A percentile compares a stretch with the other conserved stretches of the same genome.
phyloP scores from a whole-genome alignment of 805 yeast genomes.

The Wickerhamiella hasegawae region DNA sequence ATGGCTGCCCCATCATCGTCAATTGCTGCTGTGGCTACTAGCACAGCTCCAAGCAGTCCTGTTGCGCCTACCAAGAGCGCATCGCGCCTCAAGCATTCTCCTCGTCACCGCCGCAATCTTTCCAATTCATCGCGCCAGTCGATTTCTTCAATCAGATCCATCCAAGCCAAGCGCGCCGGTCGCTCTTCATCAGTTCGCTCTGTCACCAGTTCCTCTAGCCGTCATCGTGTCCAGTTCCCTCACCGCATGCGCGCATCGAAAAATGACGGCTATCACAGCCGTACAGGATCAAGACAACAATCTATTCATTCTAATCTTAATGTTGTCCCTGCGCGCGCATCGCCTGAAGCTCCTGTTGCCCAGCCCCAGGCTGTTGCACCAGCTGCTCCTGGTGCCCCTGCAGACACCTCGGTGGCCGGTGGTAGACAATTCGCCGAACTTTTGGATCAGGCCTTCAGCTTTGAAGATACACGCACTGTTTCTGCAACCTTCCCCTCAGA shows the following conservation, averaged over 20 bases:
- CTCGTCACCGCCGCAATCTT: not conserved
- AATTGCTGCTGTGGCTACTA: not conserved
- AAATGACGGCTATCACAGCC: not conserved
- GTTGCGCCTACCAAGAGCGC: too few relatives aligned
- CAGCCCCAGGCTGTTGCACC: not conserved
- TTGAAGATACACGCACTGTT: slow-evolving; percentile 2
- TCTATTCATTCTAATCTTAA: too few relatives aligned
- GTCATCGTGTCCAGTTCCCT: slow-evolving; percentile 1
- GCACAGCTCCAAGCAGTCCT: too few relatives aligned
- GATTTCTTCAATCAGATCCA: slow-evolving; percentile 7
- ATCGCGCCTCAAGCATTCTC: too few relatives aligned
- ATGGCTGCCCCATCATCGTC: not conserved
- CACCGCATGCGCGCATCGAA: slow-evolving; percentile 1
- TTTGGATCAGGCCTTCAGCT: slow-evolving; percentile 19
- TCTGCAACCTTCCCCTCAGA: not conserved
- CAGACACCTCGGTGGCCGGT: too few relatives aligned
- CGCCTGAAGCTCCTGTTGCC: not conserved
- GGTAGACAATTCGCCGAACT: slow-evolving; percentile 20
- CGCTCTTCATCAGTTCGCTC: not conserved
- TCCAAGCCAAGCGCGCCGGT: not conserved
- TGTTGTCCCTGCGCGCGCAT: not conserved
- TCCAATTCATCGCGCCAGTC: slow-evolving; percentile 13
- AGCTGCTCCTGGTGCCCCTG: not conserved
- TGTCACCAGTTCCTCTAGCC: not conserved
- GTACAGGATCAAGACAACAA: too few relatives aligned